Evolutionary conservation across 306 rosid species (phyloP), one percentile per base, ranked within the genome.

Genomic region (Citrullus mucosospermus): DNA sequence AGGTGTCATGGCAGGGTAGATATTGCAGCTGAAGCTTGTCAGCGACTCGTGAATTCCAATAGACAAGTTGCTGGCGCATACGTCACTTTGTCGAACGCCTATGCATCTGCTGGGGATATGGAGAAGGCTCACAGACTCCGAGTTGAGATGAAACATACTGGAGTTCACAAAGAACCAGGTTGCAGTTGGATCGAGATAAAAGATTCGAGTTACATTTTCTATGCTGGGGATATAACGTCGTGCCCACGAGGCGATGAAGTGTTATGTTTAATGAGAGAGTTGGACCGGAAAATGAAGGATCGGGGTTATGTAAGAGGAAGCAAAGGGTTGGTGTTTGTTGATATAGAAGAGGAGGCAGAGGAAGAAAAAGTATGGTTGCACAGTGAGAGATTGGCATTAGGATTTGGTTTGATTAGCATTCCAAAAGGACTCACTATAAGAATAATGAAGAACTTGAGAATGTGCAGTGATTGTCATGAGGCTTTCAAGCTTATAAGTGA

Each of bases 161-260:
- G 93, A 78, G 84, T 93, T 54, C 46, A 78, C 22, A 93, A 93
- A 83, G 94, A 91, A 82, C 96, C 93, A 0, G 98, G 96, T 9
- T 84, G 97, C 83, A 93, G 97, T 81, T 91, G 97, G 98, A 80
- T 93, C 39, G 96, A 91, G 86, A 81, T 93, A 14, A 88, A 88
- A 84, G 86, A 89, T 63, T 85, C 89, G 32, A 88, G 84, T 44
- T 89, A 85, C 12, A 79, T 87, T 88, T 90, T 90, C 86, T 85
- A 89, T 15, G 97, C 96, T 0, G 90, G 96, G 78, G 94, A 93
- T 46, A 44, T 80, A 43, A 78, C 87, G 22, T 85, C 82, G 0
- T 90, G 86, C 75, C 63, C 68, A 13, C 89, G 77, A 41, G 83
- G 84, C 16, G 75, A 59, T 16, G 89, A 91, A 82, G 82, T 89